Base-by-base conservation (phyloP, 1,284 basidiomycete species). In the Austroboletus novae-zelandiae region DNA sequence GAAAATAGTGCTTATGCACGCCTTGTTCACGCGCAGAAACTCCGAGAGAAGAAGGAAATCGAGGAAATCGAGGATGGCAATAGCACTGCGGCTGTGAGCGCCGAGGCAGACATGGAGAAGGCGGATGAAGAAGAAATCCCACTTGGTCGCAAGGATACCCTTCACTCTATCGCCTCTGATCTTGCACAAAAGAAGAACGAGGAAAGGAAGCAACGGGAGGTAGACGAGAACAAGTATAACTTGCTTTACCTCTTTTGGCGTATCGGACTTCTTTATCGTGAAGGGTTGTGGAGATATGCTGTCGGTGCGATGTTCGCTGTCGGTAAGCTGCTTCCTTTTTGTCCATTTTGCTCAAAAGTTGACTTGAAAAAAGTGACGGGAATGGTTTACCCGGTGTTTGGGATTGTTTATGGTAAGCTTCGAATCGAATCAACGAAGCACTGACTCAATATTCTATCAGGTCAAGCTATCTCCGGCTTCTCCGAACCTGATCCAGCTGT, bases 331-430 rank as follows among this genome's bases (percentile, higher is more conserved):
- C 32, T 47, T 40, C 14, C 4, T 40, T 50, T 29, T 45, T 6
- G 2, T 34, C 9, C 11, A 2, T 57, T 23, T 61, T 25, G 56
- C 25, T 27, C 8, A 58, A 43, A 60, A 64, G 50, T 42, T 23
- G 9, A 48, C 10, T 1, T 20, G 7, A 43, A 40, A 42, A 37
- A 45, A 72, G 72, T 79, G 45, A 79, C 79, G 42, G 94, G 95
- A 50, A 81, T 87, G 68, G 86, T 94, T 17, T 95, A 94, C 66
- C 96, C 96, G 1, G 79, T 81, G 3, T 91, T 94, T 61, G 86
- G 90, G 61, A 83, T 97, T 54, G 77, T 96, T 5, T 96, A 87
- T 66, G 81, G 87, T 66, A 56, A 68, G 10, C 40, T 4, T 3
- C 5, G 9, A 25, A 14, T 8, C 1, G 9, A 14, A 25, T 7